phyloP scores from a whole-genome alignment of 768 basidiomycete genomes.

The Favolaschia claudopus region DNA sequence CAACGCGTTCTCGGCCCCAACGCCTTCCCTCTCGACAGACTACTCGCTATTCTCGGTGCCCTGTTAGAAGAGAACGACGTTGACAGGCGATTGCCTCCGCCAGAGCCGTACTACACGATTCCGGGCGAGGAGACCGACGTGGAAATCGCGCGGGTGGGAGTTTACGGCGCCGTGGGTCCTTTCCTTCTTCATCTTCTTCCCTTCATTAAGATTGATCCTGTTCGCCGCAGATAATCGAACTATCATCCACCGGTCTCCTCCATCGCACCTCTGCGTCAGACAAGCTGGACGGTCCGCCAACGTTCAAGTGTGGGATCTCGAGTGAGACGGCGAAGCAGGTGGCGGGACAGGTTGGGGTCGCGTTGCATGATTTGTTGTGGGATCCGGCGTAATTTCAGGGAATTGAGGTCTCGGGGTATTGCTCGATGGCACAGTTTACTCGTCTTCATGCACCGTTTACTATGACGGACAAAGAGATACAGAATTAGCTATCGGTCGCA shows the following conservation, averaged over 20 bases:
- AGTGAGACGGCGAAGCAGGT: conserved; percentile 61
- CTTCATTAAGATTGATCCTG: not conserved
- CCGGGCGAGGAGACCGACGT: conserved; percentile 80
- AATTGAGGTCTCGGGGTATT: too few relatives aligned
- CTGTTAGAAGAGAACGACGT: conserved; percentile 77
- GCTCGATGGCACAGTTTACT: not conserved
- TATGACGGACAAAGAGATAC: too few relatives aligned
- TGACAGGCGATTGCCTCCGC: conserved; percentile 52
- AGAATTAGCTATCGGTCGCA: too few relatives aligned
- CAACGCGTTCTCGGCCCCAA: conserved; percentile 83
- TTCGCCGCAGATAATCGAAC: conserved; percentile 70
- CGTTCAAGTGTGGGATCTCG: conserved; percentile 76
- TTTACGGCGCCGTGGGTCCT: conserved; percentile 62
- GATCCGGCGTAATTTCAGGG: conserved; percentile 55
- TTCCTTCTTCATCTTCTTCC: conserved; percentile 1
- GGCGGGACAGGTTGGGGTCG: conserved; percentile 66
- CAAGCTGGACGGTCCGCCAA: conserved; percentile 71
- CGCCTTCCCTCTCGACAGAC: conserved; percentile 79
- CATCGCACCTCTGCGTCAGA: conserved; percentile 68
- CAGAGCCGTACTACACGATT: conserved; percentile 57
- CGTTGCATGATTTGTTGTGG: conserved; percentile 73
- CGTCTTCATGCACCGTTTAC: too few relatives aligned
- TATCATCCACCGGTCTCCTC: conserved; percentile 70
- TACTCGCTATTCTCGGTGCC: conserved; percentile 81
- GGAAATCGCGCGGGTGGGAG: conserved; percentile 68